Evolutionary conservation across 2,329 filamentous ascomycete genomes (phyloP).

Genomic region (Aaosphaeria pasadenensis): DNA sequence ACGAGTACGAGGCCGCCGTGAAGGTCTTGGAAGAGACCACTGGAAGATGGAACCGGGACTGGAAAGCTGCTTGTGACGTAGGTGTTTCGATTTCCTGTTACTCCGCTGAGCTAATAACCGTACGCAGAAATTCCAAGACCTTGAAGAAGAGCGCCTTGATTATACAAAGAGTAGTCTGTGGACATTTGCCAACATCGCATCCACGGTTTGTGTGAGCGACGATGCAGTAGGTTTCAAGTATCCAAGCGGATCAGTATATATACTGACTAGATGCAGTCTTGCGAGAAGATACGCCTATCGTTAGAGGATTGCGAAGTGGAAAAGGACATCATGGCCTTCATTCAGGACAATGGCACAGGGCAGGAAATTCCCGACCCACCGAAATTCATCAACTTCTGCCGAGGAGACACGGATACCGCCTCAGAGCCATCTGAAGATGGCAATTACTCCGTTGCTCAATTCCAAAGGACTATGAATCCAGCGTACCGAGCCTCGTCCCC

Average conservation of each 20-base stretch:
- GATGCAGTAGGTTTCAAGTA: constrained; percentile 63
- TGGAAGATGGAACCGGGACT: constrained; percentile 92
- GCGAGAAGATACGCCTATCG: constrained; percentile 91
- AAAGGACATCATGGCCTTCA: constrained; percentile 88
- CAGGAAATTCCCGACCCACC: constrained; percentile 97
- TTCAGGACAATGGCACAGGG: constrained; percentile 82
- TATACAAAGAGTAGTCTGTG: constrained; percentile 97
- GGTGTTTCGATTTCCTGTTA: constrained; percentile 12
- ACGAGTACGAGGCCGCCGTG: constrained; percentile 89
- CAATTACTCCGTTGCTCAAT: constrained; percentile 91
- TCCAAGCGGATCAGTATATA: background rate
- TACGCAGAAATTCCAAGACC: constrained; percentile 87
- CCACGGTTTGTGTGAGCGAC: constrained; percentile 95
- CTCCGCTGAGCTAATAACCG: constrained; percentile 5
- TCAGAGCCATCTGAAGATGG: constrained; percentile 86
- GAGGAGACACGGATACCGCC: constrained; percentile 78
- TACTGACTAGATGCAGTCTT: constrained; percentile 53
- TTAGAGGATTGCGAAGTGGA: constrained; percentile 96
- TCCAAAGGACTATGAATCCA: constrained; percentile 91
- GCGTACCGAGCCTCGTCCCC: constrained; percentile 95
- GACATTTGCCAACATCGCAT: constrained; percentile 96
- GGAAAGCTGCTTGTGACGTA: constrained; percentile 88
- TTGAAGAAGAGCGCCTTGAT: constrained; percentile 94
- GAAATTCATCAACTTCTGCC: constrained; percentile 98
- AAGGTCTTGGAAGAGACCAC: constrained; percentile 95